Evolutionary conservation across 805 yeast species (phyloP), one percentile per base, ranked within the genome.

Genomic region (Candida loeiensis): DNA sequence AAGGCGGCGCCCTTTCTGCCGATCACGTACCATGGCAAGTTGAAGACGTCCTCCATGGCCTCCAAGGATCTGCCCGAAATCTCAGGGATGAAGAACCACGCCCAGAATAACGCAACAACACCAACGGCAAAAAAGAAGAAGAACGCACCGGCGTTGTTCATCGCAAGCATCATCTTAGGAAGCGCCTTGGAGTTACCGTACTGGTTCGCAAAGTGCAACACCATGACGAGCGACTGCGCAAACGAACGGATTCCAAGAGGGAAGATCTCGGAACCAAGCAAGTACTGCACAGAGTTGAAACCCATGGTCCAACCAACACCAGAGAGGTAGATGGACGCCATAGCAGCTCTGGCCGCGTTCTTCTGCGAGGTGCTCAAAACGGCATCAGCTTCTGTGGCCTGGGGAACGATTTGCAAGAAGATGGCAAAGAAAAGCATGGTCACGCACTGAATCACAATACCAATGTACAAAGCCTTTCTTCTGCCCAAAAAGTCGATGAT

Each of bases 291-390:
- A 0, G 77, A 62, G 56, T 77, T 77, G 71, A 75, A 77, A 26
- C 82, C 82, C 56, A 77, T 54, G 22, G 78, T 71, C 82, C 82
- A 77, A 26, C 80, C 80, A 16, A 67, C 62, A 48, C 82, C 82
- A 22, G 69, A 62, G 26, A 76, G 48, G 48, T 61, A 76, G 19
- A 77, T 49, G 35, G 76, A 67, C 1, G 79, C 78, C 48, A 77
- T 54, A 6, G 80, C 81, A 37, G 64, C 76, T 36, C 61, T 54
- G 24, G 74, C 63, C 2, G 78, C 78, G 4, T 50, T 46, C 16
- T 45, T 40, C 42, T 66, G 55, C 3, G 69, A 51, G 0, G 60
- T 43, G 1, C 66, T 53, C 45, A 69, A 52, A 0, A 29, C 45
- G 4, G 50, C 58, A 9, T 49, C 63, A 3, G 50, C 56, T 1